Evolutionary conservation across 805 yeast genomes (phyloP).

Genomic region (Zygoascus tannicola): DNA sequence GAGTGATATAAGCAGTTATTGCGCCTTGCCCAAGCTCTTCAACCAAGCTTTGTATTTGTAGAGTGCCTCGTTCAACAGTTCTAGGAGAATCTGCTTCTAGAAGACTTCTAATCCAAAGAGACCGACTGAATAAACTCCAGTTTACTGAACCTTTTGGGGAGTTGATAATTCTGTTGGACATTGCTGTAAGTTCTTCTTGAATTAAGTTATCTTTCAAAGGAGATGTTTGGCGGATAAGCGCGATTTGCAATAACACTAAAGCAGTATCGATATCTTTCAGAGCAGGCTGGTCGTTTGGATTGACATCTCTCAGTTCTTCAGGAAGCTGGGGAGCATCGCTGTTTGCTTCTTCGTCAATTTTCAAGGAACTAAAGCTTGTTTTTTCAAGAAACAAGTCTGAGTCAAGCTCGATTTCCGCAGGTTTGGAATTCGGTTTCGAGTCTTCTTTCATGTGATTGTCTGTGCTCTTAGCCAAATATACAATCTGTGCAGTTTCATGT

Average conservation of each 20-base stretch:
- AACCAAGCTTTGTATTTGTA: slow-evolving; percentile 86
- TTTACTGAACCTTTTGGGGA: slow-evolving; percentile 39
- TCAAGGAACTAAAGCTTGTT: slow-evolving; percentile 44
- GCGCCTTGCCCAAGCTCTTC: slow-evolving; percentile 71
- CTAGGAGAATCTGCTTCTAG: slow-evolving; percentile 72
- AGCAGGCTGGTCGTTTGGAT: slow-evolving; percentile 76
- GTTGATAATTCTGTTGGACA: slow-evolving; percentile 63
- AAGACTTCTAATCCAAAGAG: slow-evolving; percentile 83
- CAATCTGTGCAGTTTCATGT: slow-evolving; percentile 58
- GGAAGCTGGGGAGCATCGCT: slow-evolving; percentile 20
- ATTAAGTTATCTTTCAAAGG: slow-evolving; percentile 64
- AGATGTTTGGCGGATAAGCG: slow-evolving; percentile 54
- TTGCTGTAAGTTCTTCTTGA: slow-evolving; percentile 74
- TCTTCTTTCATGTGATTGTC: slow-evolving; percentile 12
- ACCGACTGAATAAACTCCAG: slow-evolving; percentile 72
- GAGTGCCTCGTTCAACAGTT: slow-evolving; percentile 87
- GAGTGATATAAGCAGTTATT: slow-evolving; percentile 35
- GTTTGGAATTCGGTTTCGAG: slow-evolving; percentile 16
- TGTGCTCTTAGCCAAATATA: slow-evolving; percentile 56
- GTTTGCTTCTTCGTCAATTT: slow-evolving; percentile 33
- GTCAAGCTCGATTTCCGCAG: slow-evolving; percentile 41
- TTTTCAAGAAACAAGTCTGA: slow-evolving; percentile 73
- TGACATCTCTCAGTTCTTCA: slow-evolving; percentile 35
- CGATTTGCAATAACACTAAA: slow-evolving; percentile 62
- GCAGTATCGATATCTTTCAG: slow-evolving; percentile 60